Conservation (phyloP, 495 filamentous ascomycete genomes). For the Aspergillus cavernicola region DNA sequence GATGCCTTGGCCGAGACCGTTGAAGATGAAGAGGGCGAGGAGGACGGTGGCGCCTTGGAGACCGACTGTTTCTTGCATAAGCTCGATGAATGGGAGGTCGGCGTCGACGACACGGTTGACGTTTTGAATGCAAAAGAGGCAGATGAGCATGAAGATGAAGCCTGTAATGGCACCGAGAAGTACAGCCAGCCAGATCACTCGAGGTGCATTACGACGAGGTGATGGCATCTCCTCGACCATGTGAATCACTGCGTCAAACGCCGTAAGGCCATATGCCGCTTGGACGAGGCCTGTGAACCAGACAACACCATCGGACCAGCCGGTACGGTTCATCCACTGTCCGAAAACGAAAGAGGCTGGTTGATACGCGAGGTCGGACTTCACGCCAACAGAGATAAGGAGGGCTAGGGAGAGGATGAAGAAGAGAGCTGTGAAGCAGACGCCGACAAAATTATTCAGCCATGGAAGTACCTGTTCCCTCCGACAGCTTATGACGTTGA, state of each 20-base stretch:
- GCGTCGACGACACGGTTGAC: slow-evolving; percentile 54
- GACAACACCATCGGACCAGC: slow-evolving; percentile 59
- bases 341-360: slow-evolving; percentile 51
- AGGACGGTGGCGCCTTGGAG: slow-evolving; percentile 34
- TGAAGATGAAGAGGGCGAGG: slow-evolving; percentile 47
- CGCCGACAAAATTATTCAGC: slow-evolving; percentile 47
- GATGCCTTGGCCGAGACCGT: slow-evolving; percentile 43
- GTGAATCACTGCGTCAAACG: slow-evolving; percentile 61
- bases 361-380: slow-evolving; percentile 36
- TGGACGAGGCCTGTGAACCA: slow-evolving; percentile 63
- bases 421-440: slow-evolving; percentile 44
- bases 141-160: slow-evolving; percentile 69
- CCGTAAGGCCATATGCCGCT: slow-evolving; percentile 57
- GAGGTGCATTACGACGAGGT: slow-evolving; percentile 39
- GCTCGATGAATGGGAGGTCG: slow-evolving; percentile 44
- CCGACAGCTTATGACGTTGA: slow-evolving; percentile 47
- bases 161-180: slow-evolving; percentile 52
- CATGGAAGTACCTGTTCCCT: slow-evolving; percentile 41
- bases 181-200: slow-evolving; percentile 41
- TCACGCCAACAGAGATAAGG: slow-evolving; percentile 41
- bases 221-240: slow-evolving; percentile 53
- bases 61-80: slow-evolving; percentile 40
- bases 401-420: slow-evolving; percentile 40
- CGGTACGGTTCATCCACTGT: slow-evolving; percentile 57
- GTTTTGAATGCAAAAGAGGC: slow-evolving; percentile 69